These are phyloP conservation scores for Elsinoe australis DNA, from an alignment of 2,329 filamentous ascomycete species.

Conservation along the genomic window DNA sequence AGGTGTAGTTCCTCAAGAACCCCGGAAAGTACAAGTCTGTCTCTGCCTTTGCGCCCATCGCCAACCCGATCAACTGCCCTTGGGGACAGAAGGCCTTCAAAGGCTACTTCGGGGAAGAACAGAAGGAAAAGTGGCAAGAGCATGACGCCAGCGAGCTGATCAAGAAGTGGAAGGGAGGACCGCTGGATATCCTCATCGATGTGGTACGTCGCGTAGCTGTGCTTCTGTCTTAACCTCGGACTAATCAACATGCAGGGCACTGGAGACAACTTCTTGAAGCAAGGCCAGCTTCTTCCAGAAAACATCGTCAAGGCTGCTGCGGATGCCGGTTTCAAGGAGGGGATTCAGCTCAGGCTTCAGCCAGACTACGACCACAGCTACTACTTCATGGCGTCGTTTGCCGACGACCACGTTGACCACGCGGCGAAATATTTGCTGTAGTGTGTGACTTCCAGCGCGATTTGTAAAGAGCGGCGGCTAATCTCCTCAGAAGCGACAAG, in stretches of 20 bases:
- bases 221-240: neutral
- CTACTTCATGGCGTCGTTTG: constrained; percentile 88
- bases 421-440: constrained; percentile 72
- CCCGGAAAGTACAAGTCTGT: constrained; percentile 83
- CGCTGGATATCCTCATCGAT: constrained; percentile 75
- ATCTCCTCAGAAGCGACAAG: constrained; percentile 3
- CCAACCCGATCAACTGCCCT: constrained; percentile 74
- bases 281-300: constrained; percentile 85
- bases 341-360: constrained; percentile 74
- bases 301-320: constrained; percentile 77
- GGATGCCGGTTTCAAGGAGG: constrained; percentile 58
- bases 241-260: constrained; percentile 56
- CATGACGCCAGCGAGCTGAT: constrained; percentile 91
- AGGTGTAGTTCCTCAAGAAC: constrained; percentile 67
- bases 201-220: constrained; percentile 51
- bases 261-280: constrained; percentile 93
- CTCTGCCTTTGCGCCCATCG: constrained; percentile 82
- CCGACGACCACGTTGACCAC: constrained; percentile 83
- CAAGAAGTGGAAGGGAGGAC: constrained; percentile 60
- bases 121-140: constrained; percentile 70
- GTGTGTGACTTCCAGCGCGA: constrained; percentile 36
- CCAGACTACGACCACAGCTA: constrained; percentile 95
- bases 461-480: neutral
- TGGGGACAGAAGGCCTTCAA: constrained; percentile 95
- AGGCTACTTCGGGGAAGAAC: constrained; percentile 74